Conservation (phyloP, 805 yeast species). For the Saccharomycopsis microspora region DNA sequence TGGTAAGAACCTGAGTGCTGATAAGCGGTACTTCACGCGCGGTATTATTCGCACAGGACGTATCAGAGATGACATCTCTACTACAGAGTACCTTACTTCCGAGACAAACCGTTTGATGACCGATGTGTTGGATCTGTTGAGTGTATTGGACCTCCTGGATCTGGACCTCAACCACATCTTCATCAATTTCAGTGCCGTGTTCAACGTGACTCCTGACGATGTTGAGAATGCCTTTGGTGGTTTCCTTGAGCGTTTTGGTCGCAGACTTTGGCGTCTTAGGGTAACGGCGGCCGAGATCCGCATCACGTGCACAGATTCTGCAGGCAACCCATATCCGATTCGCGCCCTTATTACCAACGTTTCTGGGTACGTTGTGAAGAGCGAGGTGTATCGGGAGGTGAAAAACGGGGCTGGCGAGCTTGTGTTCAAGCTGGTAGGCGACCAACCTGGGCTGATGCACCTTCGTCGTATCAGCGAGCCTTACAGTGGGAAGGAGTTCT, state of each 20-base stretch:
- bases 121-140: slow-evolving; percentile 89
- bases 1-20: slow-evolving; percentile 87
- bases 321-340: slow-evolving; percentile 88
- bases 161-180: slow-evolving; percentile 95
- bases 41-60: slow-evolving; percentile 96
- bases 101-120: slow-evolving; percentile 95
- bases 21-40: slow-evolving; percentile 92
- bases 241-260: slow-evolving; percentile 93
- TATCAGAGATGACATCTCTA: slow-evolving; percentile 84
- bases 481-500: slow-evolving; percentile 94
- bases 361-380: slow-evolving; percentile 92
- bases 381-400: slow-evolving; percentile 90
- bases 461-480: slow-evolving; percentile 92
- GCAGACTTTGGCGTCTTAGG: slow-evolving; percentile 92
- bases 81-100: slow-evolving; percentile 87
- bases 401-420: slow-evolving; percentile 89
- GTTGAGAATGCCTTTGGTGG: slow-evolving; percentile 98
- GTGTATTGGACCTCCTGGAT: slow-evolving; percentile 86
- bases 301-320: slow-evolving; percentile 81
- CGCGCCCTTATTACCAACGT: slow-evolving; percentile 95
- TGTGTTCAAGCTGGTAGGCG: slow-evolving; percentile 92
- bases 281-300: slow-evolving; percentile 97
- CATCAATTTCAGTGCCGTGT: slow-evolving; percentile 92
- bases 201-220: slow-evolving; percentile 88
- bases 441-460: slow-evolving; percentile 90